These are phyloP conservation scores for Paspalum vaginatum DNA, from an alignment of 176 grass and related monocot genomes.

Conservation along the genomic window DNA sequence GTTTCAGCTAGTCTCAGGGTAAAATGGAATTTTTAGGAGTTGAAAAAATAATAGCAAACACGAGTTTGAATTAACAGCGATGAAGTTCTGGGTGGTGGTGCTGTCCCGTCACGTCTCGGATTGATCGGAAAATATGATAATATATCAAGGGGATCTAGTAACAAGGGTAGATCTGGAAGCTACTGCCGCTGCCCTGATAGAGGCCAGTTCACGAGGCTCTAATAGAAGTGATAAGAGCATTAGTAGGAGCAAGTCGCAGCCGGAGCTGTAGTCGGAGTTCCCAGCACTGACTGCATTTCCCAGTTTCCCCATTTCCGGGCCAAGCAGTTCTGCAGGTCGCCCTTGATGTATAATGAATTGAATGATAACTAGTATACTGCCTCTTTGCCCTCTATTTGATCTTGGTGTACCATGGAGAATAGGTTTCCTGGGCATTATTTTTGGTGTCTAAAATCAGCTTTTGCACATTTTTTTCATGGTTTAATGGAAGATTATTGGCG, in stretches of 20 bases:
- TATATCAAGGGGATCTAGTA: constrained; percentile 61
- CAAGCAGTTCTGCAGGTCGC: constrained; percentile 28
- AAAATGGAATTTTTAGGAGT: neutral
- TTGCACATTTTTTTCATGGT: neutral
- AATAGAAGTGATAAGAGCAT: constrained; percentile 56
- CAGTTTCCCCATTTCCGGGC: constrained; percentile 42
- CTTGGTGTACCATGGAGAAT: constrained; percentile 8
- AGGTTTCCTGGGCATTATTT: constrained; percentile 15
- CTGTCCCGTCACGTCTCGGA: constrained; percentile 65
- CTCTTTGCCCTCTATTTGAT: neutral
- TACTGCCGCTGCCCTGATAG: constrained; percentile 74
- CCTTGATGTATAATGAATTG: constrained; percentile 46
- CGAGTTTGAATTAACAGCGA: too few relatives aligned
- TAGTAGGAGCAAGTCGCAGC: constrained; percentile 63
- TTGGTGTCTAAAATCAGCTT: neutral
- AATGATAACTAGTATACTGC: constrained; percentile 2
- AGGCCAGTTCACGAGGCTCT: constrained; percentile 60
- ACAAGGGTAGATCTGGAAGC: constrained; percentile 60
- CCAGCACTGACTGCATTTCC: constrained; percentile 32
- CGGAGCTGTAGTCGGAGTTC: constrained; percentile 52
- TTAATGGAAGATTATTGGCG: neutral
- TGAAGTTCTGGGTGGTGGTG: too few relatives aligned
- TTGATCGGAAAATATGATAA: constrained; percentile 67
- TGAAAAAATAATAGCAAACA: too few relatives aligned
- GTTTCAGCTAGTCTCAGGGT: neutral